Base-by-base conservation (phyloP, 768 basidiomycete species). In the Podaxis sp. region DNA sequence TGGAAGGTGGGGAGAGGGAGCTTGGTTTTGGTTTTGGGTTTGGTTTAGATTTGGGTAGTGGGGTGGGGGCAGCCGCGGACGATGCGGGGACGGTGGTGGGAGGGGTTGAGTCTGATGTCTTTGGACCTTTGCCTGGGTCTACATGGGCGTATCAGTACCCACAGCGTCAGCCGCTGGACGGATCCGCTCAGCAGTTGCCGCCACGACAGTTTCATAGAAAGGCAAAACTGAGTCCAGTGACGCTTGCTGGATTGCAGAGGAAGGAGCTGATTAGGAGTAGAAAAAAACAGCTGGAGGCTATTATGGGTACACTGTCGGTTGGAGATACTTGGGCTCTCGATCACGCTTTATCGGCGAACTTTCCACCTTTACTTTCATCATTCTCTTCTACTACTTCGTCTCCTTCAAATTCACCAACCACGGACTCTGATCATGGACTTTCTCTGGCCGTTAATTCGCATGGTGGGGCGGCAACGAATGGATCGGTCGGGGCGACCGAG, bases 291-390 rank as follows among this genome's bases (percentile, higher is more conserved):
- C 77, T 94, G 48, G 85, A 85, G 13, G 82, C 85, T 2, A 86
- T 90, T 24, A 80, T 93, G 53, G 88, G 87, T 19, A 84, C 86
- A 26, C 72, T 89, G 59, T 84, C 88, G 8, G 81, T 83, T 67
- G 85, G 85, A 17, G 87, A 92, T 73, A 84, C 87, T 13, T 79
- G 92, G 48, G 89, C 90, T 39, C 77, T 93, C 30, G 92, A 94
- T 70, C 88, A 89, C 72, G 92, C 92, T 28, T 76, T 94, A 51
- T 86, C 87, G 42, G 82, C 80, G 60, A 80, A 77, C 66, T 77
- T 62, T 36, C 61, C 61, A 19, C 52, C 59, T 5, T 30, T 62
- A 1, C 42, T 55, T 55, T 55, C 76, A 51, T 73, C 74, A 33
- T 71, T 75, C 52, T 51, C 63, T n/a, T 67, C 64, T 36, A 38